Evolutionary conservation across 106 monocot genomes (phyloP).

Genomic region (Triglochin maritima): DNA sequence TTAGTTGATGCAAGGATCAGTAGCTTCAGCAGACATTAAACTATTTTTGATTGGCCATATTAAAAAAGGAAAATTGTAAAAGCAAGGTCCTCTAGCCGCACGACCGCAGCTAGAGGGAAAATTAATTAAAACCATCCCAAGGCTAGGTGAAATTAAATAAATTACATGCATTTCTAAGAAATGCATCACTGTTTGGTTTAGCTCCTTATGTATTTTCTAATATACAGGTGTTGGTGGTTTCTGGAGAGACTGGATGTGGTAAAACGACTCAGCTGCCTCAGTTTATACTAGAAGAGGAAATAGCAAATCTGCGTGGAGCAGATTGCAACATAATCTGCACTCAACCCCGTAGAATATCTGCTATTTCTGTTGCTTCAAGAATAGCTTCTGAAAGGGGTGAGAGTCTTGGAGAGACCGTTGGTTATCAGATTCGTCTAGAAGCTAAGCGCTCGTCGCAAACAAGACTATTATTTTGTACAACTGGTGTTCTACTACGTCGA

Average conservation of each 20-base stretch:
- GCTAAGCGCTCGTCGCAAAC: conserved; percentile 68
- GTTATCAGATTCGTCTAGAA: conserved; percentile 94
- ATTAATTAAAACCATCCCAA: too few relatives aligned
- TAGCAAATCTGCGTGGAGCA: conserved; percentile 68
- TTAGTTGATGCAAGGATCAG: too few relatives aligned
- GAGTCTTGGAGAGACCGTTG: conserved; percentile 80
- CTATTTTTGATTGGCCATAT: too few relatives aligned
- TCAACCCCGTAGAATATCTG: conserved; percentile 97
- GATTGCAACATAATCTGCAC: conserved; percentile 94
- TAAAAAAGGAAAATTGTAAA: too few relatives aligned
- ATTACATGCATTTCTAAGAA: too few relatives aligned
- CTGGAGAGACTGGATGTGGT: conserved; percentile 99
- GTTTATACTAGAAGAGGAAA: conserved; percentile 91
- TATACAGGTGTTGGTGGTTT: conserved; percentile 82
- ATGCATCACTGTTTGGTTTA: too few relatives aligned
- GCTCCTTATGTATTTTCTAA: too few relatives aligned
- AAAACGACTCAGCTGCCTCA: conserved; percentile 98
- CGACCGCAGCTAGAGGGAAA: too few relatives aligned
- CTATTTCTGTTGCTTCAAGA: conserved; percentile 89
- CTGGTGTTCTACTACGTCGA: conserved; percentile 85
- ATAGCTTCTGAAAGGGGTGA: conserved; percentile 96
- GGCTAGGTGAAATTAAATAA: too few relatives aligned
- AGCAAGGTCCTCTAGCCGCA: too few relatives aligned
- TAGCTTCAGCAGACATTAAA: too few relatives aligned
- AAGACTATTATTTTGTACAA: conserved; percentile 89